phyloP scores from a whole-genome alignment of 345 rosid genomes.

The Populus pruinosa region DNA sequence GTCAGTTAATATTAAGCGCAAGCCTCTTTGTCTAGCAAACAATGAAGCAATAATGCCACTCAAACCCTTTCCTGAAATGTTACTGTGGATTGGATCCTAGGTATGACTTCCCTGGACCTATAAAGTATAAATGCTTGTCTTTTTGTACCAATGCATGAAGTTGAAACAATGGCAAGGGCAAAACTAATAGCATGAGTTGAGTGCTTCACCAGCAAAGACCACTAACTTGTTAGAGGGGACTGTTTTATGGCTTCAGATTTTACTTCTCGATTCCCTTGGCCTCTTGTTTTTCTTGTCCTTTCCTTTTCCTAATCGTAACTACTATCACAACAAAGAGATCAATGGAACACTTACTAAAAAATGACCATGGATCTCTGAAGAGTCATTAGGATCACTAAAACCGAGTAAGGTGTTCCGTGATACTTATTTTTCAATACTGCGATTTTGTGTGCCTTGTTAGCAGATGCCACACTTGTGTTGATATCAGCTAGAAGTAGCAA shows the following conservation, averaged over 20 bases:
- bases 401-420: too few species aligned
- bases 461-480: neutral
- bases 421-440: too few species aligned
- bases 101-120: neutral
- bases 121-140: neutral
- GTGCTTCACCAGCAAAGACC: neutral
- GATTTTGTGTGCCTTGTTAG: neutral
- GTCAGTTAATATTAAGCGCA: neutral
- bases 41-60: neutral
- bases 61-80: neutral
- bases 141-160: too few species aligned
- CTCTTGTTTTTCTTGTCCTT: neutral
- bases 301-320: too few species aligned
- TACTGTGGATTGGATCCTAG: neutral
- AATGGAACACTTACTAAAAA: neutral
- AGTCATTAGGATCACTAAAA: neutral
- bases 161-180: neutral
- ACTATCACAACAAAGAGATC: neutral
- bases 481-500: neutral
- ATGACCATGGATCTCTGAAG: neutral
- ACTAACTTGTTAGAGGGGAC: too few species aligned
- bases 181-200: neutral
- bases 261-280: neutral
- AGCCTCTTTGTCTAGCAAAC: neutral
- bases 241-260: too few species aligned